These are phyloP conservation scores for Thermomyces lanuginosus DNA, from an alignment of 2,329 filamentous ascomycete species.

Conservation along the genomic window DNA sequence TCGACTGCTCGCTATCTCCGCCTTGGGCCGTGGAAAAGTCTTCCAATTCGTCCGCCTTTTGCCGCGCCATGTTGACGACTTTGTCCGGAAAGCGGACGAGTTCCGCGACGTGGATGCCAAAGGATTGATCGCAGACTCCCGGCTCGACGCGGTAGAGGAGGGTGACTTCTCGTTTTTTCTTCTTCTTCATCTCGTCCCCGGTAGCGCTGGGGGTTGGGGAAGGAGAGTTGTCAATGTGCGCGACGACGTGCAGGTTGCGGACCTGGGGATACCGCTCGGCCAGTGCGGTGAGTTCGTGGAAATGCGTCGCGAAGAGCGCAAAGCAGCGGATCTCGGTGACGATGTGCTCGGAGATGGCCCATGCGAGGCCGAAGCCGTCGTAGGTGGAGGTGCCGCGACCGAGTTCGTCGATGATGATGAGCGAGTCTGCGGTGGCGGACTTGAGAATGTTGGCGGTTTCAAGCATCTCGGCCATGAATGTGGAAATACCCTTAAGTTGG, in stretches of 20 bases:
- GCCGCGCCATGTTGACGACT: constrained; percentile 97
- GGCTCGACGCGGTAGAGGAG: constrained; percentile 92
- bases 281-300: constrained; percentile 89
- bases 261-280: constrained; percentile 67
- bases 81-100: constrained; percentile 92
- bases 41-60: constrained; percentile 94
- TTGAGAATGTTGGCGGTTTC: constrained; percentile 98
- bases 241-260: constrained; percentile 85
- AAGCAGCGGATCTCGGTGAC: constrained; percentile 88
- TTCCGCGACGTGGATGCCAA: constrained; percentile 96
- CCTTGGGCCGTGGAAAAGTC: constrained; percentile 47
- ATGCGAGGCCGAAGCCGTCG: constrained; percentile 95
- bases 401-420: constrained; percentile 97
- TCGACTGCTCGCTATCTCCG: constrained; percentile 31
- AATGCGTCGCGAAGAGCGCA: constrained; percentile 91
- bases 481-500: constrained; percentile 92
- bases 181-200: constrained; percentile 28
- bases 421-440: constrained; percentile 80
- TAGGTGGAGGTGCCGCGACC: constrained; percentile 95
- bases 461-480: constrained; percentile 99
- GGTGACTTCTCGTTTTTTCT: constrained; percentile 67
- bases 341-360: constrained; percentile 97
- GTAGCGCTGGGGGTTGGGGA: too few relatives aligned
- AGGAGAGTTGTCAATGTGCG: constrained; percentile 67
- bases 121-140: constrained; percentile 90